Conservation (phyloP, 345 rosid species). For the Angophora floribunda region DNA sequence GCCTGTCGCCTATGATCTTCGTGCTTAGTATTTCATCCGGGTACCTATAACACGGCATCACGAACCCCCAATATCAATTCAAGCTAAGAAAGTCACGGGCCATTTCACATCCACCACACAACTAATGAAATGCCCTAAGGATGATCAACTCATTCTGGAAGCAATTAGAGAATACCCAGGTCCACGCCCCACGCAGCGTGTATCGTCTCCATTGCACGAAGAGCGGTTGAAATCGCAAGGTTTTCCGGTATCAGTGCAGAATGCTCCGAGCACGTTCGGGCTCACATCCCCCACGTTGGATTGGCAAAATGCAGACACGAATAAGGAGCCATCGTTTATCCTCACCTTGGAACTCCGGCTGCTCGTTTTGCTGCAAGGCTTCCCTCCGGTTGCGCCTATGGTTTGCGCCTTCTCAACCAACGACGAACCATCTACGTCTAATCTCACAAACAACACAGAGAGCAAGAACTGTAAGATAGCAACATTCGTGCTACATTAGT, state of each 20-base stretch:
- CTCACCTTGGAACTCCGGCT: slow-evolving; percentile 43
- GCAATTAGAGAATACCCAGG: slow-evolving; percentile 29
- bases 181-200: slow-evolving; percentile 50
- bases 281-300: slow-evolving; percentile 57
- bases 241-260: slow-evolving; percentile 34
- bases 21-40: slow-evolving; percentile 49
- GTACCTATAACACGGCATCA: slow-evolving; percentile 14
- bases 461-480: neutral
- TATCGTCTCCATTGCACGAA: slow-evolving; percentile 41
- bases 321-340: slow-evolving; percentile 28
- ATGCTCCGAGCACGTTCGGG: slow-evolving; percentile 55
- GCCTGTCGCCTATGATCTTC: slow-evolving; percentile 43
- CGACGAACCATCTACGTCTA: neutral
- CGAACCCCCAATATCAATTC: neutral
- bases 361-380: slow-evolving; percentile 24
- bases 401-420: slow-evolving; percentile 9
- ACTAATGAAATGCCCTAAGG: neutral
- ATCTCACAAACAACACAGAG: neutral
- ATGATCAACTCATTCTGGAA: neutral
- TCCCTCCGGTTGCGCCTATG: slow-evolving; percentile 40
- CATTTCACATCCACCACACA: neutral
- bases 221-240: slow-evolving; percentile 57
- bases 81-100: neutral
- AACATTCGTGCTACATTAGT: neutral
- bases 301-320: slow-evolving; percentile 55